Evolutionary conservation across 2,329 filamentous ascomycete genomes (phyloP).

Genomic region (Akanthomyces uredinophilus): DNA sequence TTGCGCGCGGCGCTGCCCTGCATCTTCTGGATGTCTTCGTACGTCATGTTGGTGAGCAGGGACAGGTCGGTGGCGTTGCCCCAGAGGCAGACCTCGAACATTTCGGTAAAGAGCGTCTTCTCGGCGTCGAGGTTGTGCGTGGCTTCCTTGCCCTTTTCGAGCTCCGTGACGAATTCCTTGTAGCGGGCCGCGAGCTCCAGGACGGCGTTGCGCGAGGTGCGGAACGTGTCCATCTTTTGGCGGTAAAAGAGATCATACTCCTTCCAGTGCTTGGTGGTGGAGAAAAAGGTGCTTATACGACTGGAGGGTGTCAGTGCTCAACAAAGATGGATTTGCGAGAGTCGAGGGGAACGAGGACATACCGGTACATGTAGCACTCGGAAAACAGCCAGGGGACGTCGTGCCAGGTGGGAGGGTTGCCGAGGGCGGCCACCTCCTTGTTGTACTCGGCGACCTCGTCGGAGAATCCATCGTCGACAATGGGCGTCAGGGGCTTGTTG

Average conservation of each 20-base stretch:
- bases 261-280: slow-evolving; percentile 75
- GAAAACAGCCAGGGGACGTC: slow-evolving; percentile 81
- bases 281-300: slow-evolving; percentile 76
- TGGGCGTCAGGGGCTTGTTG: slow-evolving; percentile 70
- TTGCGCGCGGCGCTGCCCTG: slow-evolving; percentile 87
- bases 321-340: too few species aligned
- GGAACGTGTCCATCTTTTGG: slow-evolving; percentile 89
- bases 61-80: slow-evolving; percentile 94
- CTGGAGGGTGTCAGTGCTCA: slow-evolving; percentile 33
- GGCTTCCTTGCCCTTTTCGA: slow-evolving; percentile 49
- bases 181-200: slow-evolving; percentile 78
- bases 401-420: slow-evolving; percentile 69
- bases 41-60: slow-evolving; percentile 80
- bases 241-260: slow-evolving; percentile 82
- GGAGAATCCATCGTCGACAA: slow-evolving; percentile 68
- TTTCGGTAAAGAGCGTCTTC: slow-evolving; percentile 76
- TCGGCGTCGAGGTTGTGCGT: slow-evolving; percentile 62
- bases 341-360: background rate
- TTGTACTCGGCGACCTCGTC: slow-evolving; percentile 87
- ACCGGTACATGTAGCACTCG: slow-evolving; percentile 83
- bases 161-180: slow-evolving; percentile 63
- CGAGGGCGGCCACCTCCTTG: slow-evolving; percentile 70
- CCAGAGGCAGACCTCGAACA: slow-evolving; percentile 96
- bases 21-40: slow-evolving; percentile 94
- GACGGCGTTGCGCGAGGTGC: slow-evolving; percentile 81